phyloP scores from a whole-genome alignment of 1,284 basidiomycete genomes.

The Pholiota adiposa region DNA sequence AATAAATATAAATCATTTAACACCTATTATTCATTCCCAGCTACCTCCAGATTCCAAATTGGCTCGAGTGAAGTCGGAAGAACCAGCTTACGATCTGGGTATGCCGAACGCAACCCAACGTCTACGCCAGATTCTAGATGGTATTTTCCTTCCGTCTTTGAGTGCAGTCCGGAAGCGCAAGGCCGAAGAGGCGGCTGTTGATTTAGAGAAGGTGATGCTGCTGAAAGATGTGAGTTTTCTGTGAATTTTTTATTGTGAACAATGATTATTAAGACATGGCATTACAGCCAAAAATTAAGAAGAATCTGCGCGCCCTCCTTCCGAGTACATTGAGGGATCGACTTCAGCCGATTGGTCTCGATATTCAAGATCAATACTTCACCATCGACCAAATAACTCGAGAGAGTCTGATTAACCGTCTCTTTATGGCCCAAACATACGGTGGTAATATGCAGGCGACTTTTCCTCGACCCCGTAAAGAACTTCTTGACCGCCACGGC shows the following conservation, averaged over 20 bases:
- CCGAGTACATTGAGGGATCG: slow-evolving; percentile 12
- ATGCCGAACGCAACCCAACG: neutral
- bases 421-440: slow-evolving; percentile 26
- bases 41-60: no score
- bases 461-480: slow-evolving; percentile 7
- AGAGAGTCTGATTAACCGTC: slow-evolving; percentile 20
- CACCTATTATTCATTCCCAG: no score
- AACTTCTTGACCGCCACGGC: slow-evolving; percentile 19
- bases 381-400: slow-evolving; percentile 17
- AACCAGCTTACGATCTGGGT: neutral
- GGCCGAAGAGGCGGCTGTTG: neutral
- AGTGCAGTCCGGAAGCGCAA: neutral
- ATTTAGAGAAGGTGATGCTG: slow-evolving; percentile 13
- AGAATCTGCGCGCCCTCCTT: slow-evolving; percentile 5
- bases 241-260: neutral
- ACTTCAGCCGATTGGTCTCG: slow-evolving; percentile 12
- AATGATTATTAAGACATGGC: neutral
- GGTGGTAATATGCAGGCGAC: slow-evolving; percentile 27
- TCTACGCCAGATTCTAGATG: neutral
- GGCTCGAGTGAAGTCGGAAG: neutral
- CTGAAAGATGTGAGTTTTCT: slow-evolving; percentile 15
- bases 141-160: neutral
- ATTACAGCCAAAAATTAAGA: slow-evolving; percentile 19
- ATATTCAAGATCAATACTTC: slow-evolving; percentile 11
- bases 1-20: no score